These are phyloP conservation scores for Fusarium sambucinum DNA, from an alignment of 2,329 filamentous ascomycete genomes.

Conservation along the genomic window DNA sequence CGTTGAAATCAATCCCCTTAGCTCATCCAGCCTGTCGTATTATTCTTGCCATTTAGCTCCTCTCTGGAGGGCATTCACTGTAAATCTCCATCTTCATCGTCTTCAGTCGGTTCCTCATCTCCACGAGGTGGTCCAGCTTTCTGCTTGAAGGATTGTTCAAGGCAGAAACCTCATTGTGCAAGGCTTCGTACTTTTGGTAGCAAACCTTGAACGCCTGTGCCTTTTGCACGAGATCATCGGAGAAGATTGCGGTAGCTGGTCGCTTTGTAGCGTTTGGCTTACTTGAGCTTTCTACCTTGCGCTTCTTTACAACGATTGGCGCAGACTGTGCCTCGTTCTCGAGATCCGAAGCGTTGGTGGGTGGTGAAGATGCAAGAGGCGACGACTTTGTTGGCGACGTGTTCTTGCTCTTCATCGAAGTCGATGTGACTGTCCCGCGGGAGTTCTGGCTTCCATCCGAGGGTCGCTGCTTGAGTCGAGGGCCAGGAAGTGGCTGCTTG, in stretches of 20 bases:
- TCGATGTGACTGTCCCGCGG: constrained; percentile 53
- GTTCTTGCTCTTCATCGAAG: constrained; percentile 63
- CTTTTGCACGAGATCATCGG: constrained; percentile 62
- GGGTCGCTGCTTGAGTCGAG: constrained; percentile 58
- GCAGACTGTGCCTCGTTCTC: constrained; percentile 57
- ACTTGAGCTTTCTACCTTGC: constrained; percentile 53
- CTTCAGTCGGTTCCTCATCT: constrained; percentile 67
- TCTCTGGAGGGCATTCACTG: constrained; percentile 55
- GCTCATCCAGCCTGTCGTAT: constrained; percentile 31
- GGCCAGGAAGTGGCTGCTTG: constrained; percentile 55
- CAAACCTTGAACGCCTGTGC: constrained; percentile 67
- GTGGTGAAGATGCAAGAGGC: constrained; percentile 73
- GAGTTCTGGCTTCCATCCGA: constrained; percentile 64
- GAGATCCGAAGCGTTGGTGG: constrained; percentile 73
- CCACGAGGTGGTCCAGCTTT: constrained; percentile 63
- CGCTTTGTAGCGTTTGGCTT: constrained; percentile 49
- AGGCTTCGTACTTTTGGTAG: constrained; percentile 68
- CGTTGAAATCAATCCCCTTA: constrained; percentile 26
- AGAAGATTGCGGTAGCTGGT: constrained; percentile 47
- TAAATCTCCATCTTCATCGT: constrained; percentile 72
- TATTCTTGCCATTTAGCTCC: constrained; percentile 40
- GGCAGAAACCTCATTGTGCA: constrained; percentile 67
- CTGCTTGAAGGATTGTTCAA: constrained; percentile 64
- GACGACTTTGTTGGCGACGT: constrained; percentile 73
- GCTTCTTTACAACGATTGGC: constrained; percentile 57